Conservation (phyloP, 371 early-diverging fungal genomes). For the Saksenaea vasiformis region DNA sequence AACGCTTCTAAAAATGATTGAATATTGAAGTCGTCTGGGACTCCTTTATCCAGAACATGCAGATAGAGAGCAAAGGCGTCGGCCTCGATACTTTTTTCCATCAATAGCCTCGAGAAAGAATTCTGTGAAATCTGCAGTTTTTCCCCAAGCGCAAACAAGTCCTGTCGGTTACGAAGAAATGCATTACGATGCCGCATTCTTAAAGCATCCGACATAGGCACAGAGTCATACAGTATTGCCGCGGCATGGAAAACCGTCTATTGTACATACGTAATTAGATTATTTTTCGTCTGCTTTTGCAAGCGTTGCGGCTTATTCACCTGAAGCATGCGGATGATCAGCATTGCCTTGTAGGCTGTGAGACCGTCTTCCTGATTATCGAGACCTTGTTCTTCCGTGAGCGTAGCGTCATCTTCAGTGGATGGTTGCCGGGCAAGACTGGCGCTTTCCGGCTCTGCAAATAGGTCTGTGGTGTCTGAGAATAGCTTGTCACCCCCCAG, state of each 20-base stretch:
- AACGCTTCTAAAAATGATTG: constrained; percentile 34
- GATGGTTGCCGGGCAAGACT: neutral
- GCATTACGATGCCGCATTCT: constrained; percentile 1
- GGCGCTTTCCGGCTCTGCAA: neutral
- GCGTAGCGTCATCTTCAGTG: constrained; percentile 1
- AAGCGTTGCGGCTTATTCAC: constrained; percentile 17
- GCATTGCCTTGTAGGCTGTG: constrained; percentile 37
- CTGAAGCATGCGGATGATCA: constrained; percentile 47
- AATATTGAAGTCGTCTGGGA: constrained; percentile 25
- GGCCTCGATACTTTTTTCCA: constrained; percentile 61
- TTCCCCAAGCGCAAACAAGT: constrained; percentile 32
- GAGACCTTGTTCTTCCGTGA: neutral
- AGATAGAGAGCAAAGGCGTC: constrained; percentile 56
- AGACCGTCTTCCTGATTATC: constrained; percentile 19
- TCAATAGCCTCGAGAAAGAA: constrained; percentile 35
- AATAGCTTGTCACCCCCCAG: neutral
- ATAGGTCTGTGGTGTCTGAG: neutral
- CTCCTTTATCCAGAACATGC: constrained; percentile 29
- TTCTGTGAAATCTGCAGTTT: constrained; percentile 29
- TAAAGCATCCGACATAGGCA: neutral
- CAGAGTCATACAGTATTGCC: constrained; percentile 29
- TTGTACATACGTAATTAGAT: neutral
- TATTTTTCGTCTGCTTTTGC: neutral
- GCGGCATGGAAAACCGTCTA: constrained; percentile 46
- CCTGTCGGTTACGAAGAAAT: constrained; percentile 26